Evolutionary conservation across 2,329 filamentous ascomycete species (phyloP).

Genomic region (Zymoseptoria tritici): DNA sequence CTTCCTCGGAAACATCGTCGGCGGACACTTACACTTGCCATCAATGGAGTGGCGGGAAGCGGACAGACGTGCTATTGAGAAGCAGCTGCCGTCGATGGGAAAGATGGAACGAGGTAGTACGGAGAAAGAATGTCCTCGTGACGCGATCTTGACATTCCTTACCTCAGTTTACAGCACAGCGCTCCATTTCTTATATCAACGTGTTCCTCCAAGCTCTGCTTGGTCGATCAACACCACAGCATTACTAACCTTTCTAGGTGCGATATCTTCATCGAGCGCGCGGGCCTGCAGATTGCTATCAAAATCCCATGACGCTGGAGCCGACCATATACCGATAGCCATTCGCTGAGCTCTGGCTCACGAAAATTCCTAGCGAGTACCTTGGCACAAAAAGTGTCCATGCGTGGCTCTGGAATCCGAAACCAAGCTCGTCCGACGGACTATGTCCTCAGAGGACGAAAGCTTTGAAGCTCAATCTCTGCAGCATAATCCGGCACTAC

Average conservation of each 20-base stretch:
- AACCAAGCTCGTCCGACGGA: not conserved
- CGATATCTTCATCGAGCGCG: not conserved
- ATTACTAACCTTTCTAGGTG: not conserved
- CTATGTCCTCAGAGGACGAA: not conserved
- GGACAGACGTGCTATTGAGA: not conserved
- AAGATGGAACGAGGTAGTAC: not conserved
- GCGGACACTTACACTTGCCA: constrained; percentile 6
- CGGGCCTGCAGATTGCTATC: not conserved
- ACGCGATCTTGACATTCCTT: not conserved
- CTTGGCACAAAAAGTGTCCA: not conserved
- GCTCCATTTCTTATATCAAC: not conserved
- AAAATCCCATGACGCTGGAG: not conserved
- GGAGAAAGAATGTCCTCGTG: constrained; percentile 2
- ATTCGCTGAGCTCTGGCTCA: not conserved
- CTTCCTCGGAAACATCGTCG: constrained; percentile 3
- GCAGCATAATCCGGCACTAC: not conserved
- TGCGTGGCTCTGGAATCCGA: not conserved
- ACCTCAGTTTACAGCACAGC: not conserved
- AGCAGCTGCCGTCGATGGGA: not conserved
- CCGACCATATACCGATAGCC: not conserved
- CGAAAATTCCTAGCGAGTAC: not conserved
- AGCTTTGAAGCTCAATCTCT: not conserved
- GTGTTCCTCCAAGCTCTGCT: not conserved
- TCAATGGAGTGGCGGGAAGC: not conserved
- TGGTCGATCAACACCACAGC: not conserved